These are phyloP conservation scores for Paraconiothyrium sp. DNA, from an alignment of 2,329 filamentous ascomycete genomes.

Conservation along the genomic window DNA sequence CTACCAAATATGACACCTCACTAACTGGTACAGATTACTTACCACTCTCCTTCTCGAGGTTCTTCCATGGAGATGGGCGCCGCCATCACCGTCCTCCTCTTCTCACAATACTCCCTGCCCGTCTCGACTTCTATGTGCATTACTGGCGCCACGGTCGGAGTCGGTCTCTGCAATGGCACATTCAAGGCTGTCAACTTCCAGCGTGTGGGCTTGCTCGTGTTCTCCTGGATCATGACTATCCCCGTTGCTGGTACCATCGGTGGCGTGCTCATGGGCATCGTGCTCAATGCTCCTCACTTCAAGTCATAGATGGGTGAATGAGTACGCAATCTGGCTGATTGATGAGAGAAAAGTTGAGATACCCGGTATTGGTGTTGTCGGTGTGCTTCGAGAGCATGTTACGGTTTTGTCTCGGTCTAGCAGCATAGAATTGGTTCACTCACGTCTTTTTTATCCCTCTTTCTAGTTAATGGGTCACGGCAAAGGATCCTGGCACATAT, in stretches of 20 bases:
- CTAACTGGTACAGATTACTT: constrained; percentile 19
- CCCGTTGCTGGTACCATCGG: constrained; percentile 68
- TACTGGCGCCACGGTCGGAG: constrained; percentile 80
- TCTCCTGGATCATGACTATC: constrained; percentile 73
- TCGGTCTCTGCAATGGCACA: constrained; percentile 79
- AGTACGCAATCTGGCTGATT: neutral
- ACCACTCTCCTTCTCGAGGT: constrained; percentile 25
- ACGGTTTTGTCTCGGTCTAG: neutral
- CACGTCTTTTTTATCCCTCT: neutral
- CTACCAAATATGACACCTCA: neutral
- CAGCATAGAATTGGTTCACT: neutral
- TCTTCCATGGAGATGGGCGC: constrained; percentile 84
- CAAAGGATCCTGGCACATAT: neutral
- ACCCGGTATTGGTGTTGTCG: neutral
- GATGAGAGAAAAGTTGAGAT: constrained; percentile 8
- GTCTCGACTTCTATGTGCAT: constrained; percentile 77
- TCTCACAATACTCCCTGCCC: constrained; percentile 78
- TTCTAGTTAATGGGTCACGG: neutral
- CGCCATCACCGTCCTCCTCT: constrained; percentile 78
- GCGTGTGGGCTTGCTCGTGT: constrained; percentile 72
- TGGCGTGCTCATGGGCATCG: constrained; percentile 56
- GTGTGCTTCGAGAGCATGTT: constrained; percentile 5
- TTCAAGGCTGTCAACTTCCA: constrained; percentile 77
- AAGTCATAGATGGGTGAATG: constrained; percentile 1
- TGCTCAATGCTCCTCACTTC: constrained; percentile 69